These are phyloP conservation scores for Trypanosoma cruzi DNA, from an alignment of 208 protist species.

Conservation along the genomic window DNA sequence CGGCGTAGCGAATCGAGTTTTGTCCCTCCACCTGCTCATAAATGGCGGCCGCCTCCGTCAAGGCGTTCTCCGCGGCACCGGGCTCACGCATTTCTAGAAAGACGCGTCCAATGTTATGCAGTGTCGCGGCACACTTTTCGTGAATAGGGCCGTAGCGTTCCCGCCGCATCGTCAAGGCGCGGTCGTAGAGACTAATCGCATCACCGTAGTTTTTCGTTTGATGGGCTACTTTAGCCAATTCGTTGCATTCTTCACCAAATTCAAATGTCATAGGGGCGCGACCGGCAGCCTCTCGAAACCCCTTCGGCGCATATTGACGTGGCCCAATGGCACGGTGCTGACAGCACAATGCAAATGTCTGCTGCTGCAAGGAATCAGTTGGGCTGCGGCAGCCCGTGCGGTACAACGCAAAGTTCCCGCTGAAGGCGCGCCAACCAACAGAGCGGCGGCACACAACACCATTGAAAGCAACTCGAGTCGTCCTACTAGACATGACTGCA, in stretches of 20 bases:
- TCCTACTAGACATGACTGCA: background rate
- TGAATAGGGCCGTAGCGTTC: conserved; percentile 88
- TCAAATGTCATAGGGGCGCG: conserved; percentile 85
- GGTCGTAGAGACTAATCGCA: conserved; percentile 86
- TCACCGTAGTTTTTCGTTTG: conserved; percentile 91
- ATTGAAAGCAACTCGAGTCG: background rate
- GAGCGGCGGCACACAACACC: background rate
- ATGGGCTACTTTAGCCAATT: conserved; percentile 77
- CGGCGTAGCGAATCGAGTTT: conserved; percentile 76
- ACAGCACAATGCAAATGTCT: conserved; percentile 20
- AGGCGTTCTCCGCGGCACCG: conserved; percentile 85
- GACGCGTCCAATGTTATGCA: conserved; percentile 87
- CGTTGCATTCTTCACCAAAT: conserved; percentile 88
- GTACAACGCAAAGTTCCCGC: background rate
- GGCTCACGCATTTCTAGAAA: conserved; percentile 93
- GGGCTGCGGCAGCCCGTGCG: conserved; percentile 17
- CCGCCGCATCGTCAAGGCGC: conserved; percentile 74
- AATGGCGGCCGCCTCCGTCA: conserved; percentile 88
- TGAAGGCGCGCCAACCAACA: background rate
- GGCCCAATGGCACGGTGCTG: conserved; percentile 74
- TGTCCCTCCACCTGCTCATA: conserved; percentile 83
- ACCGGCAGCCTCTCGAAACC: conserved; percentile 80
- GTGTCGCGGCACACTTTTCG: conserved; percentile 76
- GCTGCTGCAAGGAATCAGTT: background rate
- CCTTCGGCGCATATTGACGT: conserved; percentile 83